Percentiles rank a stretch among this genome's conserved stretches.
Evolutionary conservation across 495 filamentous ascomycete species (phyloP).

Genomic region (Evernia prunastri): DNA sequence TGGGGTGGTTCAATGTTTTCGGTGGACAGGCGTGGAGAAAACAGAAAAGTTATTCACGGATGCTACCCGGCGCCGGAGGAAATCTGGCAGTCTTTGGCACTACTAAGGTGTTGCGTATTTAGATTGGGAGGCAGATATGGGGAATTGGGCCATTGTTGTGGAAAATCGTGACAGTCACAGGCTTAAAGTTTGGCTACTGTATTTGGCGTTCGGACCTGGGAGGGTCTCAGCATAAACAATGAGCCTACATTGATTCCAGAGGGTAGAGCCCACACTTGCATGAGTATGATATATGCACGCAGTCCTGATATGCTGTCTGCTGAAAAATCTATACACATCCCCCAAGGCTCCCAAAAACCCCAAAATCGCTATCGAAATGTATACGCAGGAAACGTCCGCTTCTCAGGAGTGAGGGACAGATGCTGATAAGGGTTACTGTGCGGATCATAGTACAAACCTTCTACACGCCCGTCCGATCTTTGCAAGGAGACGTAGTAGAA

Average conservation of each 20-base stretch:
- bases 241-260: neutral
- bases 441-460: constrained; percentile 70
- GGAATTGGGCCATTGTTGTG: neutral
- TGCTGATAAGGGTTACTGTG: constrained; percentile 66
- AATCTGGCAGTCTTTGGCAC: neutral
- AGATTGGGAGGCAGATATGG: neutral
- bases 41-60: too few species aligned
- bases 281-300: neutral
- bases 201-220: neutral
- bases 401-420: constrained; percentile 51
- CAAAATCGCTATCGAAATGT: constrained; percentile 30
- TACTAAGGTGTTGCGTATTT: neutral
- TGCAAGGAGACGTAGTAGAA: constrained; percentile 69
- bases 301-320: neutral
- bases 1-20: neutral
- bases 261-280: neutral
- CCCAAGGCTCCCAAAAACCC: neutral
- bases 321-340: constrained; percentile 3
- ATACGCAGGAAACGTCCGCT: constrained; percentile 41
- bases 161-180: neutral
- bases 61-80: constrained; percentile 6
- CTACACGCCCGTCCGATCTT: constrained; percentile 54
- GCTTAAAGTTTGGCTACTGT: neutral
- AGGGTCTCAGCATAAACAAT: too few species aligned
- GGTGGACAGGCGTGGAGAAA: neutral